These are phyloP conservation scores for Ceriops decandra DNA, from an alignment of 345 rosid genomes.

Conservation along the genomic window DNA sequence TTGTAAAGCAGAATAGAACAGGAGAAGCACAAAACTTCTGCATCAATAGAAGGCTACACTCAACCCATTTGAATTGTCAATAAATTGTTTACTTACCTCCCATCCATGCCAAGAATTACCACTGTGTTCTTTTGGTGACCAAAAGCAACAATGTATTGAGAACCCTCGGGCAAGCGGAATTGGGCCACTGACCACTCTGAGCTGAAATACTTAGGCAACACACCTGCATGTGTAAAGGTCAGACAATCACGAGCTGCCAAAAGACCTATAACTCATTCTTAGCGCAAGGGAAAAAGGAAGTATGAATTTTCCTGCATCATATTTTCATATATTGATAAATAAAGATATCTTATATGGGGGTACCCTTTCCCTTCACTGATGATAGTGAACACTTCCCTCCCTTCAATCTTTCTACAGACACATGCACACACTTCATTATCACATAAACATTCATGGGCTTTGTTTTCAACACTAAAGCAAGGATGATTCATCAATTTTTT, in stretches of 20 bases:
- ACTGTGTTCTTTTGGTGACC: slow-evolving; percentile 89
- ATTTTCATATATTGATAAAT: too few relatives aligned
- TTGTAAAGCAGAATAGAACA: not conserved
- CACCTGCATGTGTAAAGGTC: slow-evolving; percentile 47
- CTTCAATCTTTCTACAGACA: too few relatives aligned
- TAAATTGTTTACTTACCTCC: slow-evolving; percentile 51
- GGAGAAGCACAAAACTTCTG: not conserved
- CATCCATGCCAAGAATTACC: slow-evolving; percentile 88
- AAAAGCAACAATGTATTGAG: slow-evolving; percentile 77
- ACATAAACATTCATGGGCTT: too few relatives aligned
- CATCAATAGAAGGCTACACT: not conserved
- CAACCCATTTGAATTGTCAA: not conserved
- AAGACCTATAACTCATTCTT: not conserved
- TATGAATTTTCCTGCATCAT: too few relatives aligned
- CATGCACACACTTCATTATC: too few relatives aligned
- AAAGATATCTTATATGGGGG: too few relatives aligned
- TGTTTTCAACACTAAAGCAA: too few relatives aligned
- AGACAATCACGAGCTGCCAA: not conserved
- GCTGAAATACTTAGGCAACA: slow-evolving; percentile 91
- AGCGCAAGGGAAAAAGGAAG: not conserved
- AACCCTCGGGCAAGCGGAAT: slow-evolving; percentile 81
- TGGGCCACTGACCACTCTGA: slow-evolving; percentile 98
- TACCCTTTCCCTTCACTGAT: too few relatives aligned
- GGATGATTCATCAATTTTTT: too few relatives aligned
- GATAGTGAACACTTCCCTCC: too few relatives aligned